phyloP scores from a whole-genome alignment of 805 yeast genomes.

The Suhomyces sp. region DNA sequence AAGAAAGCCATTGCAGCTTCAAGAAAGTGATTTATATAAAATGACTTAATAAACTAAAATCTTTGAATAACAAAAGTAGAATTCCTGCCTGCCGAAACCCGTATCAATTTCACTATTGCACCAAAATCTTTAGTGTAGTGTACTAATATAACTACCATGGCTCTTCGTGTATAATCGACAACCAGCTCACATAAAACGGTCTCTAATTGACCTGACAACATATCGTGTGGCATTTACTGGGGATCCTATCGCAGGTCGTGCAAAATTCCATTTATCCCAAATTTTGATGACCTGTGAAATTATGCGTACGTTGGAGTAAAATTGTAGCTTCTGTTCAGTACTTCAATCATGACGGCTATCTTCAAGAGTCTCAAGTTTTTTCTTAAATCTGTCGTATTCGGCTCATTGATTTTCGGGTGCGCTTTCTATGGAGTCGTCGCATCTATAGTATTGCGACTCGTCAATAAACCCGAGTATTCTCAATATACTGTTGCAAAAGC shows the following conservation, averaged over 20 bases:
- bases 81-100: neutral
- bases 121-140: neutral
- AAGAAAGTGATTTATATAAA: neutral
- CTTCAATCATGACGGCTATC: neutral
- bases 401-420: slow-evolving; percentile 51
- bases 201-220: neutral
- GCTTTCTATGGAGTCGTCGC: slow-evolving; percentile 77
- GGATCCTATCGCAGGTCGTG: neutral
- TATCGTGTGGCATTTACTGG: neutral
- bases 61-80: neutral
- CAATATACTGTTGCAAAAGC: slow-evolving; percentile 90
- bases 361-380: slow-evolving; percentile 43
- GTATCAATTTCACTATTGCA: neutral
- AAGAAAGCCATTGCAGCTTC: slow-evolving; percentile 28
- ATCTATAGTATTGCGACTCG: slow-evolving; percentile 59
- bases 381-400: slow-evolving; percentile 53
- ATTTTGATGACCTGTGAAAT: neutral
- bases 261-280: neutral
- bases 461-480: slow-evolving; percentile 75
- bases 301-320: neutral
- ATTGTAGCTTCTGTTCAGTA: neutral
- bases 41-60: neutral
- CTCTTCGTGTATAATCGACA: no score
- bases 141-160: no score
- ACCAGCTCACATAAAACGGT: neutral